A percentile compares a stretch with the other conserved stretches of the same genome.
These are phyloP conservation scores for Irpex sp. DNA, from an alignment of 1,284 basidiomycete genomes.

Conservation along the genomic window DNA sequence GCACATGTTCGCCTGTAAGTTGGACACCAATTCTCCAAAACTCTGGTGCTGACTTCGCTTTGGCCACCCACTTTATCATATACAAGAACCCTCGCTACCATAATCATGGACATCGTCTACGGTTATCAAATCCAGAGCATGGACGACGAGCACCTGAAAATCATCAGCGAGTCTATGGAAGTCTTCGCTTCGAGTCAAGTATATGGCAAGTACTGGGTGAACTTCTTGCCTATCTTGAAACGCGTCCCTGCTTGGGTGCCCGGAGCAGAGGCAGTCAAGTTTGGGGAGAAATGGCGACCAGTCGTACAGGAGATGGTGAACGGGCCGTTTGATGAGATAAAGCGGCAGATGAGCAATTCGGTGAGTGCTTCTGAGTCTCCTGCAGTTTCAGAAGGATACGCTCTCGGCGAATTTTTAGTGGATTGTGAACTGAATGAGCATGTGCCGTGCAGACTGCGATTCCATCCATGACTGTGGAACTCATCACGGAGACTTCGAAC, in stretches of 20 bases:
- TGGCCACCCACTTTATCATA: neutral
- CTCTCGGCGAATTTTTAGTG: too few species aligned
- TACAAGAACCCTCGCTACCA: conserved; percentile 13
- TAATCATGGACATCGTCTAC: conserved; percentile 25
- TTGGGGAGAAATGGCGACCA: conserved; percentile 14
- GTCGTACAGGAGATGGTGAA: conserved; percentile 18
- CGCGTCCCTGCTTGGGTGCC: conserved; percentile 26
- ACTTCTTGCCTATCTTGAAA: conserved; percentile 7
- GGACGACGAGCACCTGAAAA: neutral
- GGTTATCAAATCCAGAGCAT: conserved; percentile 20
- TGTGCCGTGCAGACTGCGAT: neutral
- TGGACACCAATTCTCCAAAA: neutral
- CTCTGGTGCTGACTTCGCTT: neutral
- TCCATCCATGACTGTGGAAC: neutral
- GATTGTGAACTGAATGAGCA: conserved; percentile 11
- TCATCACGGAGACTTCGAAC: neutral
- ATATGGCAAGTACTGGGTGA: neutral
- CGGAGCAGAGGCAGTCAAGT: conserved; percentile 21
- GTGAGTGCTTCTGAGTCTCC: too few species aligned
- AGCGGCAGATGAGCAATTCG: conserved; percentile 1
- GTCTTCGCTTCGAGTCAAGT: neutral
- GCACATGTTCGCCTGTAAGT: conserved; percentile 4
- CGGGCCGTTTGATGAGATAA: conserved; percentile 18
- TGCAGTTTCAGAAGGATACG: too few species aligned
- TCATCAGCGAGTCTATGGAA: neutral